phyloP scores from a whole-genome alignment of 2,329 filamentous ascomycete species.

The Colletotrichum sp. region DNA sequence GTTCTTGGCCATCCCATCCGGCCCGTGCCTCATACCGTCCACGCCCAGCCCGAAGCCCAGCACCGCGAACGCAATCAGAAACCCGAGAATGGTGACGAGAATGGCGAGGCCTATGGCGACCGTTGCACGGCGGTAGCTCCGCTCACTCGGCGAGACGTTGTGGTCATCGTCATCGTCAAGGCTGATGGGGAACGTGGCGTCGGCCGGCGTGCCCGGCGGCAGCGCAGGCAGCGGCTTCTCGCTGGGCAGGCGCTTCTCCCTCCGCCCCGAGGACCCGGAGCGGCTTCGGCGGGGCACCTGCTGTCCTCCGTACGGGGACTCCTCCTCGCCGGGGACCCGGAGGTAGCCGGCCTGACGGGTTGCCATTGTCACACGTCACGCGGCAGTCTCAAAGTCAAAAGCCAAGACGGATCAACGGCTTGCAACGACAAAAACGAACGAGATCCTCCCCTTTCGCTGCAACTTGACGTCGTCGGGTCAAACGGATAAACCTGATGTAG shows the following conservation, averaged over 20 bases:
- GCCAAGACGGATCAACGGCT: neutral
- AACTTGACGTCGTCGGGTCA: neutral
- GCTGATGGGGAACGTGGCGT: conserved; percentile 1
- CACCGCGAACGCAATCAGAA: conserved; percentile 40
- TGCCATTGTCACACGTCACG: neutral
- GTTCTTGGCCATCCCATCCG: conserved; percentile 26
- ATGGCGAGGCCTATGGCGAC: conserved; percentile 22
- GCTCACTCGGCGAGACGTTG: neutral
- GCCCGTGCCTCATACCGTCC: conserved; percentile 8
- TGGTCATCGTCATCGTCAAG: neutral
- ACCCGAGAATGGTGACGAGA: conserved; percentile 33
- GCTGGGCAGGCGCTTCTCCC: conserved; percentile 21
- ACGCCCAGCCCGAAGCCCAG: conserved; percentile 33
- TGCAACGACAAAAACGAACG: neutral
- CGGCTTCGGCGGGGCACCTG: neutral
- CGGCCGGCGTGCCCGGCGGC: conserved; percentile 2
- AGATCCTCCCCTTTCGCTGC: neutral
- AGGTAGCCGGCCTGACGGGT: conserved; percentile 15
- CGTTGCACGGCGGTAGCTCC: neutral
- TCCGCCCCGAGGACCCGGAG: conserved; percentile 10
- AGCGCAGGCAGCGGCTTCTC: conserved; percentile 23
- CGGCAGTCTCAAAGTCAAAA: neutral
- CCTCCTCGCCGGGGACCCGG: conserved; percentile 15
- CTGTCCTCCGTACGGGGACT: neutral
- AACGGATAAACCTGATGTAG: neutral